Evolutionary conservation across 179 eudicot species (phyloP).

Genomic region (Beta macrorhiza): DNA sequence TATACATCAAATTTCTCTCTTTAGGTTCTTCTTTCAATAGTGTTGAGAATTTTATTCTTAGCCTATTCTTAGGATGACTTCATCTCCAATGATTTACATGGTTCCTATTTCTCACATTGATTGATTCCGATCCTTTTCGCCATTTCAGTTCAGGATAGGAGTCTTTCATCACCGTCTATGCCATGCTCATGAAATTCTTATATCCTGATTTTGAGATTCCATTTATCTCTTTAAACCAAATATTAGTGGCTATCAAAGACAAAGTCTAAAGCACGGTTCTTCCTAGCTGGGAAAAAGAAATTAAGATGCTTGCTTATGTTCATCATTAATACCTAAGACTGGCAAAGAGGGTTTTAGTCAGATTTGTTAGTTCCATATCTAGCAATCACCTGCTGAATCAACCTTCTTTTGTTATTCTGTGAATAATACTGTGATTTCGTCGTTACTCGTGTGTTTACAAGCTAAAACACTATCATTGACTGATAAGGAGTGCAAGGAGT

Average conservation of each 20-base stretch:
- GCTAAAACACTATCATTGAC: background rate
- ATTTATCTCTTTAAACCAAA: background rate
- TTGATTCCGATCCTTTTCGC: background rate
- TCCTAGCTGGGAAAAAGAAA: background rate
- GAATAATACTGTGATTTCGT: background rate
- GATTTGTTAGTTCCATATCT: background rate
- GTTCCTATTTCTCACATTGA: background rate
- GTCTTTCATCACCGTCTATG: background rate
- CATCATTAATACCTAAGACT: background rate
- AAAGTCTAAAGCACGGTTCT: background rate
- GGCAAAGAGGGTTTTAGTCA: background rate
- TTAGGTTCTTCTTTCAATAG: constrained; percentile 6
- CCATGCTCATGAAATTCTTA: background rate
- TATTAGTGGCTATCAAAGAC: background rate
- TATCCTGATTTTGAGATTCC: background rate
- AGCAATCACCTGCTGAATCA: background rate
- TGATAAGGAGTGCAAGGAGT: background rate
- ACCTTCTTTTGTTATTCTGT: background rate
- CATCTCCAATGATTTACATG: background rate
- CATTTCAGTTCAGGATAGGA: background rate
- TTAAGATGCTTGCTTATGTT: background rate
- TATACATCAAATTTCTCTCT: background rate
- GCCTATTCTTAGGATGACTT: background rate
- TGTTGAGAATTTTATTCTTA: background rate
- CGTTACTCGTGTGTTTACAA: background rate